A percentile compares a stretch with the other conserved stretches of the same genome.
phyloP scores from a whole-genome alignment of 305 asterid species.

The Euphrasia arctica region DNA sequence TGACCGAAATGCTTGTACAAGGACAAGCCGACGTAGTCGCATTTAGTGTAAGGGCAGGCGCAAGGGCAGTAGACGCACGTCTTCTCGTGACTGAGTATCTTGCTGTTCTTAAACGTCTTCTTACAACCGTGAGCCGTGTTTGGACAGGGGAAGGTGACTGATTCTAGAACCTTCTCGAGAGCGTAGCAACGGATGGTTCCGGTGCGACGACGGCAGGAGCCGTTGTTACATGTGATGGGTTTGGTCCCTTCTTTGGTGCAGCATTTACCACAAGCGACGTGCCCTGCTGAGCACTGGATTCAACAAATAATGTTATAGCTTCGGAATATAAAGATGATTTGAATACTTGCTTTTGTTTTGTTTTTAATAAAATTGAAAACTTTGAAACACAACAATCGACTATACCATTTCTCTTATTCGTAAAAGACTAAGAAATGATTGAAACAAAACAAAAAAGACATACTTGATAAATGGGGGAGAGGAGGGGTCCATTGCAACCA shows the following conservation, averaged over 20 bases:
- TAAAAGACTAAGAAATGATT: no score
- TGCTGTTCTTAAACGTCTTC: constrained; percentile 34
- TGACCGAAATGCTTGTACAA: constrained; percentile 44
- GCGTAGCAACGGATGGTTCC: constrained; percentile 72
- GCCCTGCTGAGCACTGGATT: constrained; percentile 60
- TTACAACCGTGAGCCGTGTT: constrained; percentile 53
- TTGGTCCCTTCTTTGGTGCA: constrained; percentile 22
- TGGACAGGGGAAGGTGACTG: constrained; percentile 42
- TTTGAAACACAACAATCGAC: no score
- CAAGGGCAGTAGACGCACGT: constrained; percentile 44
- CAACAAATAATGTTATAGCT: no score
- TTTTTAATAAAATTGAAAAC: no score
- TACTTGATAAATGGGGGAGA: no score
- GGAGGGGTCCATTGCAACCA: no score
- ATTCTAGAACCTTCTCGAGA: constrained; percentile 69
- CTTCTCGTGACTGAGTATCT: constrained; percentile 39
- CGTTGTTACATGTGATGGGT: no score
- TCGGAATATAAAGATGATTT: no score
- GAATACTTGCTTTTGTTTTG: no score
- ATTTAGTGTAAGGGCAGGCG: constrained; percentile 45
- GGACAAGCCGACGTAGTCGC: constrained; percentile 32
- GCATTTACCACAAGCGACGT: constrained; percentile 69
- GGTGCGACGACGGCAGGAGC: constrained; percentile 47
- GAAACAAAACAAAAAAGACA: no score
- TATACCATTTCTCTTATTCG: no score